Evolutionary conservation across 2,329 filamentous ascomycete genomes (phyloP), one percentile per base, ranked within the genome.

Genomic region (Fusarium albosuccineum): DNA sequence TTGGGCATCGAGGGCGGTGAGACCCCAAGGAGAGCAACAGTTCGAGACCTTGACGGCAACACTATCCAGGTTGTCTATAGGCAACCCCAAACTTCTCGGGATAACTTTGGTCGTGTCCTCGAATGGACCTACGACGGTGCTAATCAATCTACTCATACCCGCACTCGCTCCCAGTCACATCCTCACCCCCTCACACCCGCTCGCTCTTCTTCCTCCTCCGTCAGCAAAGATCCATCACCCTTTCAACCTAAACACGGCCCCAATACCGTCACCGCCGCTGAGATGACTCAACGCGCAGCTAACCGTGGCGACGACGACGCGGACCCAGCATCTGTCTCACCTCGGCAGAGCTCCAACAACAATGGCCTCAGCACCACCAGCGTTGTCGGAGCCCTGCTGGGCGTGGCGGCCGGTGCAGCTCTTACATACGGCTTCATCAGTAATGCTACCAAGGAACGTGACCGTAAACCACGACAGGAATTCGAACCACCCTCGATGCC

Each of bases 1-100:
- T 68, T 80, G 79, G 66, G 78, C 71, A 68, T 70, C 54, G 71
- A 74, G 40, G 68, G 70, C 68, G 70, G 70, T 71, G 70, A 71
- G 63, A 60, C 54, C 27, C 62, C 70, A 59, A 70, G 65, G 49
- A 77, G 73, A 80, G 86, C 78, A 82, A 87, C 81, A 84, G 89
- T 93, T 40, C 85, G 89, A 62, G 93, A 97, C 78, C 85, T 92
- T 56, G 93, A 97, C 80, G 92, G 92, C 51, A 97, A 97, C 80
- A 91, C 87, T 70, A 89, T 97, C 75, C 92, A 96, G 75, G 91
- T 92, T 30, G 87, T 94, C 50, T 91, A 89, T 39, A 68, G 72
- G 40, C 77, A 77, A 34, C 68, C 67, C 60, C 58, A 59, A n/a
- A 62, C 64, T 39, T 57, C 68, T 39, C 65, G 67, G 45, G 80